phyloP scores from a whole-genome alignment of 208 protist species.

The Lotmaria passim region DNA sequence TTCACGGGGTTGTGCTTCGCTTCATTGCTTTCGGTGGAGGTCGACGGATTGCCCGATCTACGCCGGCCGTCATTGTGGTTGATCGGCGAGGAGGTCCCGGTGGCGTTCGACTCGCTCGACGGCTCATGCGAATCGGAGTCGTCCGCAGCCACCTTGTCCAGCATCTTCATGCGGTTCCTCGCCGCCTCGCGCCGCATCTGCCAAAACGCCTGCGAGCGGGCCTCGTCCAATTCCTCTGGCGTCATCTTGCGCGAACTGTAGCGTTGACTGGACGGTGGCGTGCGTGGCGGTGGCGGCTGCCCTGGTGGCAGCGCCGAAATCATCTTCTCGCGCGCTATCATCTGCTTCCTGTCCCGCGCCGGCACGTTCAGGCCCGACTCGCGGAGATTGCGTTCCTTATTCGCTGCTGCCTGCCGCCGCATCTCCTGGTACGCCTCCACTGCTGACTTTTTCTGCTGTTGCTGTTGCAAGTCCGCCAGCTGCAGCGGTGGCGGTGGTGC shows the following conservation, averaged over 20 bases:
- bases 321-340: background rate
- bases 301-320: constrained; percentile 22
- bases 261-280: constrained; percentile 32
- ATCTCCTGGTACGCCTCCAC: constrained; percentile 80
- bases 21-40: background rate
- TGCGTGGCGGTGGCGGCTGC: constrained; percentile 50
- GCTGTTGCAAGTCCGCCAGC: constrained; percentile 26
- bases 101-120: constrained; percentile 14
- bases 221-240: constrained; percentile 62
- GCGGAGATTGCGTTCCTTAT: constrained; percentile 72
- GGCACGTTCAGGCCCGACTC: constrained; percentile 24
- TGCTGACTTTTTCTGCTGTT: constrained; percentile 29
- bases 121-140: background rate
- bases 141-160: constrained; percentile 39
- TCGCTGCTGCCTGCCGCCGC: constrained; percentile 76
- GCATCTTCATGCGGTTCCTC: constrained; percentile 77
- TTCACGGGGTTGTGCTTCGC: background rate
- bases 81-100: constrained; percentile 3
- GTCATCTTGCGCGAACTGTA: constrained; percentile 60
- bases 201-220: constrained; percentile 82
- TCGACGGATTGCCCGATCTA: background rate
- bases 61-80: constrained; percentile 3
- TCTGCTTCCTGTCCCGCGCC: background rate
- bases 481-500: constrained; percentile 22
- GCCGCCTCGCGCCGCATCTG: constrained; percentile 88